phyloP scores from a whole-genome alignment of 2,329 filamentous ascomycete species.

The Blastomyces silverae region DNA sequence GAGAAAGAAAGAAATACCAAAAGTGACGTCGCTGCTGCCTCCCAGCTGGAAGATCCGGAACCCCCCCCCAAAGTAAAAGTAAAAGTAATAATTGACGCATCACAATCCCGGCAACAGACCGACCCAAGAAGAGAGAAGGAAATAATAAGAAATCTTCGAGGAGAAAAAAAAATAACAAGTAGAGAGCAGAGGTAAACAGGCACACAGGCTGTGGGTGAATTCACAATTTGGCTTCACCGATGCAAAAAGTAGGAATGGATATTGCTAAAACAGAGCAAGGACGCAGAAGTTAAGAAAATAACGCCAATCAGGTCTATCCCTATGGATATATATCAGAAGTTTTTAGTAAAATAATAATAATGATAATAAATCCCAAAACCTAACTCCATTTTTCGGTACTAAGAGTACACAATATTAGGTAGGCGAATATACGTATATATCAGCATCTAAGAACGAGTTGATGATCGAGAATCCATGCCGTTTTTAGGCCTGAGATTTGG shows the following conservation, averaged over 20 bases:
- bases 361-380: not conserved
- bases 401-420: not conserved
- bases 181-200: too few relatives aligned
- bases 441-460: constrained; percentile 20
- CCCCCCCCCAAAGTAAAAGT: not conserved
- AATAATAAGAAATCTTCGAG: too few relatives aligned
- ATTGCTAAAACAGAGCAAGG: constrained; percentile 4
- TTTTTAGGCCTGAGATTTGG: constrained; percentile 42
- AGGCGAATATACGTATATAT: constrained; percentile 1
- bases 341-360: not conserved
- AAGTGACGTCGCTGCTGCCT: constrained; percentile 4
- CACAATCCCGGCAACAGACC: not conserved
- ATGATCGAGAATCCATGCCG: constrained; percentile 32
- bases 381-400: not conserved
- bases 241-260: not conserved
- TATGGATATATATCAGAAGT: not conserved
- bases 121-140: not conserved
- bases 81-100: not conserved
- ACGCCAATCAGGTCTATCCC: constrained; percentile 11
- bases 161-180: not conserved
- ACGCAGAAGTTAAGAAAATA: constrained; percentile 2
- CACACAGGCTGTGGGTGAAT: too few relatives aligned
- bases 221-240: not conserved
- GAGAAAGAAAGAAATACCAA: not conserved
- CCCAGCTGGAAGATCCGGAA: not conserved